These are phyloP conservation scores for Centrapalus pauciflorus DNA, from an alignment of 129 eudicot genomes.

Conservation along the genomic window DNA sequence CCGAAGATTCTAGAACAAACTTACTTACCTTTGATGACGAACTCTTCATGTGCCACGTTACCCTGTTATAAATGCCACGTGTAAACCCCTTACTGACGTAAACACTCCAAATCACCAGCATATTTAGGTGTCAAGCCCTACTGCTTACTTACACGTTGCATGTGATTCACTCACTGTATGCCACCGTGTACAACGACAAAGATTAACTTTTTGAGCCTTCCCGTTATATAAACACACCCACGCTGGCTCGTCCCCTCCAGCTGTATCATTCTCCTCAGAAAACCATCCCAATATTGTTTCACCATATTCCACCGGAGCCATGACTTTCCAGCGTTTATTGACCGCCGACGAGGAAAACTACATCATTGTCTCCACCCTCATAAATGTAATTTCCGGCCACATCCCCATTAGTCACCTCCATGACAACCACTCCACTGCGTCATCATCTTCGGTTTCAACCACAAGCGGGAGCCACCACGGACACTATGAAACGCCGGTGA, in stretches of 20 bases:
- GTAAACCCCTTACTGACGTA: neutral
- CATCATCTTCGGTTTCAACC: neutral
- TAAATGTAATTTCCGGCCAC: conserved; percentile 12
- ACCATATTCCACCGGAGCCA: neutral
- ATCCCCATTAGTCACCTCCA: neutral
- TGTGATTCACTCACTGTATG: neutral
- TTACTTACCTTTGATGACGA: neutral
- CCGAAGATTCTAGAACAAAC: neutral
- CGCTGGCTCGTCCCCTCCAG: neutral
- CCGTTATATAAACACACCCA: conserved; percentile 17
- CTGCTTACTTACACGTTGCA: conserved; percentile 17
- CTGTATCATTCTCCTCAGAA: conserved; percentile 20
- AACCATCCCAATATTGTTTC: too few relatives aligned
- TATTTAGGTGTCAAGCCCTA: neutral
- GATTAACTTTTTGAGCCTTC: neutral
- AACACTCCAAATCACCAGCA: conserved; percentile 21
- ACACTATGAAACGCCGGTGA: neutral
- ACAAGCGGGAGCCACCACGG: neutral
- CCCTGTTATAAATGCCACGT: neutral
- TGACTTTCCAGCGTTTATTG: neutral
- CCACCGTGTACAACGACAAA: conserved; percentile 39
- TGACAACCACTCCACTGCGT: neutral
- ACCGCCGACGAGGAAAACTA: conserved; percentile 22
- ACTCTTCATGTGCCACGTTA: conserved; percentile 22
- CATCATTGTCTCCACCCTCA: conserved; percentile 19